Base-by-base conservation (phyloP, 345 rosid species). In the Gossypium thurberi region DNA sequence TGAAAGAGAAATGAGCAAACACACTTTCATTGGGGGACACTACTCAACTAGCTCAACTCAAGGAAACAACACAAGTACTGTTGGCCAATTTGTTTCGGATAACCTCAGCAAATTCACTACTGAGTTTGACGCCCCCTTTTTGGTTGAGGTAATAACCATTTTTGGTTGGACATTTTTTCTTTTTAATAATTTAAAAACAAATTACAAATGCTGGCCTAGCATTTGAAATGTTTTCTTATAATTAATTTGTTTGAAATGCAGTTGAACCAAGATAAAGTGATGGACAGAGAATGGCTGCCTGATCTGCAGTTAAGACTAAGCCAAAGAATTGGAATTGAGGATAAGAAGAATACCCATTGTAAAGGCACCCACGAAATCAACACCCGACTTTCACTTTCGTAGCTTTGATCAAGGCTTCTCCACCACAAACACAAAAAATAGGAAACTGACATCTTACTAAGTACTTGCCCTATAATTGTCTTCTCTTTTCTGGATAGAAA, bases 381-480 rank as follows among this genome's bases (percentile, higher is more conserved):
- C 80, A 85, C 88, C 25, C 73, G 71, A 65, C 87, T 85, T 75
- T 71, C 85, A 13, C 89, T 87, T 73, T 85, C 86, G 69, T 85
- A 79, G 25, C 73, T 14, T 43, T 37, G 40, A 33, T 33, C 7
- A 33, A 33, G 40, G 7, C 40, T 33, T 33, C 40, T 33, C 40
- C 40, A 33, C 40, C 40, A 33, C 40, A 70, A 76, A 53, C 61
- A 69, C 42, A 4, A 12, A 56, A 17, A 4, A 52, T n/a, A 55
- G 58, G 73, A 46, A 68, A 57, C 59, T 65, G 78, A 71, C 84
- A 66, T 63, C 81, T 71, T 70, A 62, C 40, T 47, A 76, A 53
- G 65, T 81, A 70, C 67, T 63, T 73, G 71, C 9, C 46, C 58
- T 68, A 18, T 67, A 55, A 2, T 55, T 55, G 21, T 18, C 10